A percentile compares a stretch with the other conserved stretches of the same genome.
Evolutionary conservation across 2,329 filamentous ascomycete genomes (phyloP).

Genomic region (Chaetomium olivaceum): DNA sequence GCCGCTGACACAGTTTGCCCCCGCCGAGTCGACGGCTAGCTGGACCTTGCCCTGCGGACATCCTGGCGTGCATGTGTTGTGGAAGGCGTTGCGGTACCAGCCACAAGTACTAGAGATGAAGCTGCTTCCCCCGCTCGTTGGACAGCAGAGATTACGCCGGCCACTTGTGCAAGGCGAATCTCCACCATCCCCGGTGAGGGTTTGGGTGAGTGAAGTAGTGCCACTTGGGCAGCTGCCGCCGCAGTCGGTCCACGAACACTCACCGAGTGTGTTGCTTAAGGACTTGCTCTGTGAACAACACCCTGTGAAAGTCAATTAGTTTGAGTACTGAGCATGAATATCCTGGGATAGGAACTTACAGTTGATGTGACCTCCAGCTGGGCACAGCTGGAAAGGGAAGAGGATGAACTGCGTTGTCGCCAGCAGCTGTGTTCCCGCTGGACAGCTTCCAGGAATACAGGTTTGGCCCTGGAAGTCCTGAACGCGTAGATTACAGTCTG

Average conservation of each 20-base stretch:
- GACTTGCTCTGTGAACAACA: slow-evolving; percentile 9
- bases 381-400: slow-evolving; percentile 2
- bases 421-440: slow-evolving; percentile 4
- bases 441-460: slow-evolving; percentile 3
- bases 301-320: not conserved
- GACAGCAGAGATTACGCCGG: slow-evolving; percentile 8
- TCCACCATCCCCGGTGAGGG: slow-evolving; percentile 9
- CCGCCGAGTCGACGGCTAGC: slow-evolving; percentile 13
- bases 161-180: slow-evolving; percentile 8
- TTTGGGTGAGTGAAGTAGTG: slow-evolving; percentile 1
- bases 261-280: slow-evolving; percentile 6
- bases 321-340: not conserved
- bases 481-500: not conserved
- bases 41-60: slow-evolving; percentile 9
- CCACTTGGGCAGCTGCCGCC: slow-evolving; percentile 9
- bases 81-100: slow-evolving; percentile 13
- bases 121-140: slow-evolving; percentile 7
- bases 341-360: not conserved
- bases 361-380: slow-evolving; percentile 10
- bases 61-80: slow-evolving; percentile 12
- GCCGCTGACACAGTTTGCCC: slow-evolving; percentile 7
- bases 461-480: not conserved
- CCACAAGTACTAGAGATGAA: slow-evolving; percentile 8
- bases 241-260: slow-evolving; percentile 14
- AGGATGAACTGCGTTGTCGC: slow-evolving; percentile 10